Percentiles rank a stretch among this genome's conserved stretches.
These are phyloP conservation scores for Podila minutissima DNA, from an alignment of 192 early-diverging fungal species.

Conservation along the genomic window DNA sequence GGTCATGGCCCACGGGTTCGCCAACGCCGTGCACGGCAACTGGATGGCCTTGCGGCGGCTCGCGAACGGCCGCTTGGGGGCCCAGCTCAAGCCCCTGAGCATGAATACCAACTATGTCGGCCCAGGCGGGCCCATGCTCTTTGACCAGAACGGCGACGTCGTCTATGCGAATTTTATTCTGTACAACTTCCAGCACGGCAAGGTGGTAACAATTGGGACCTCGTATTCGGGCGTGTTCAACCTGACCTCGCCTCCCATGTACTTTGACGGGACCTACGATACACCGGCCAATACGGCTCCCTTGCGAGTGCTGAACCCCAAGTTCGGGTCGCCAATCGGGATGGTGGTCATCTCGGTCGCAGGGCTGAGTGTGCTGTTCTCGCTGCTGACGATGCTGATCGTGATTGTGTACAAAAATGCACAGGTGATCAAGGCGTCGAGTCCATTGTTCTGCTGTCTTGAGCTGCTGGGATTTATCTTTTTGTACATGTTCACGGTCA, in stretches of 20 bases:
- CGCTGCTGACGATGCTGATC: conserved; percentile 39
- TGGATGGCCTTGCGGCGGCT: conserved; percentile 42
- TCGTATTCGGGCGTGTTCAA: conserved; percentile 50
- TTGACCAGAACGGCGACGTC: conserved; percentile 57
- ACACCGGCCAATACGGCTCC: conserved; percentile 57
- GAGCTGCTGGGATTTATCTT: conserved; percentile 61
- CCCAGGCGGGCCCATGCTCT: conserved; percentile 58
- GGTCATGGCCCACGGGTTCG: conserved; percentile 58
- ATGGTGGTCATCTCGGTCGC: conserved; percentile 50
- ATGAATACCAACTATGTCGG: conserved; percentile 63
- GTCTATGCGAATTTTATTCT: conserved; percentile 59
- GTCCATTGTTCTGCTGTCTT: conserved; percentile 62
- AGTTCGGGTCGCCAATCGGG: conserved; percentile 47
- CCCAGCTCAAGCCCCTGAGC: conserved; percentile 32
- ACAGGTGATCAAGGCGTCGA: conserved; percentile 59
- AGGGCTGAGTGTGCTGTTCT: conserved; percentile 48
- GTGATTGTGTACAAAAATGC: conserved; percentile 51
- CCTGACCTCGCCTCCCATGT: conserved; percentile 51
- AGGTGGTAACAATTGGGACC: conserved; percentile 41
- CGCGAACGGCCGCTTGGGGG: conserved; percentile 43
- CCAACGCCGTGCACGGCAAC: conserved; percentile 40
- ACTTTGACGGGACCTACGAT: conserved; percentile 54
- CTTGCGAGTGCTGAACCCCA: conserved; percentile 50
- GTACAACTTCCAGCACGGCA: conserved; percentile 52
- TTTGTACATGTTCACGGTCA: conserved; percentile 44